A percentile compares a stretch with the other conserved stretches of the same genome.
phyloP scores from a whole-genome alignment of 768 basidiomycete species.

The Naganishia vaughanmartiniae region DNA sequence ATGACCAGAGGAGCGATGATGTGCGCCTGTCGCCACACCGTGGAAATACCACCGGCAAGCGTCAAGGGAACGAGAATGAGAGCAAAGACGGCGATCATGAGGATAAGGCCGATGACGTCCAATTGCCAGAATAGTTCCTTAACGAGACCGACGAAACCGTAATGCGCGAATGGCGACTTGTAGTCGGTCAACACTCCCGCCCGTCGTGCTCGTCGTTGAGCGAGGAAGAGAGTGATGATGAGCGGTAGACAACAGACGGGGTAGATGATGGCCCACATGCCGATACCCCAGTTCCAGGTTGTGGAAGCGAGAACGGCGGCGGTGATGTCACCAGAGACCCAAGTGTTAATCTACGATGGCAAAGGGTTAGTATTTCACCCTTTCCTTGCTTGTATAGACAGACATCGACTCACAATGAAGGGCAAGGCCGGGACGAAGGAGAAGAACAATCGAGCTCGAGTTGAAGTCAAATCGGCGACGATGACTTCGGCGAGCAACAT shows the following conservation, averaged over 20 bases:
- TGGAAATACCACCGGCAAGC: constrained; percentile 37
- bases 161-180: constrained; percentile 3
- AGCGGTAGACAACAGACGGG: constrained; percentile 37
- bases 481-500: constrained; percentile 47
- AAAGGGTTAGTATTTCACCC: background rate
- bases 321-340: constrained; percentile 46
- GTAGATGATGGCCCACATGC: constrained; percentile 49
- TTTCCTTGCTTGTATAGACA: background rate
- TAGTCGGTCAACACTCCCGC: constrained; percentile 33
- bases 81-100: constrained; percentile 41
- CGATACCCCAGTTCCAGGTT: constrained; percentile 50
- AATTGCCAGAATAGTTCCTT: constrained; percentile 48
- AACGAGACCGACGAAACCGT: constrained; percentile 24
- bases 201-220: constrained; percentile 35
- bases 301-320: constrained; percentile 33
- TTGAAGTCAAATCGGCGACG: constrained; percentile 46
- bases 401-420: constrained; percentile 34
- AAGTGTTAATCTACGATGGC: constrained; percentile 42
- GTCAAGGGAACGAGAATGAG: constrained; percentile 52
- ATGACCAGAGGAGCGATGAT: constrained; percentile 50
- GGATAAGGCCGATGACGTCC: constrained; percentile 49
- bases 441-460: constrained; percentile 44
- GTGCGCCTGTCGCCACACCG: constrained; percentile 38
- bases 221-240: constrained; percentile 35
- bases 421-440: constrained; percentile 47